Percentiles rank a stretch among this genome's conserved stretches.
phyloP scores from a whole-genome alignment of 306 rosid genomes.

The Prunus mume region DNA sequence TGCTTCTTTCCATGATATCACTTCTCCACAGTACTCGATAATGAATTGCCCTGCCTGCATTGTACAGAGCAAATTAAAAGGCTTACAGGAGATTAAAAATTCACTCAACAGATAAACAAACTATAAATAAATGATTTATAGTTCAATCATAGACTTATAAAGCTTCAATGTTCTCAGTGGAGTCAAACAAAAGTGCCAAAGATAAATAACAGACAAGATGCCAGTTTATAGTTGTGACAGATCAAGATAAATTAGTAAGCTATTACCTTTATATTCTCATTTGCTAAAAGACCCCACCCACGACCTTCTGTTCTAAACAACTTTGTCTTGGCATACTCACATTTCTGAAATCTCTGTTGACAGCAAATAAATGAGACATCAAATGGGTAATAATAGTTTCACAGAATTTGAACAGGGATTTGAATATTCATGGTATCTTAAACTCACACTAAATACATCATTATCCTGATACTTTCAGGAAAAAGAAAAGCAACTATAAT shows the following conservation, averaged over 20 bases:
- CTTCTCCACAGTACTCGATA: constrained; percentile 96
- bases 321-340: constrained; percentile 83
- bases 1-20: constrained; percentile 95
- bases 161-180: not conserved
- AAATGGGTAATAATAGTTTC: constrained; percentile 21
- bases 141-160: not conserved
- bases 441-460: not conserved
- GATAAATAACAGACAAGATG: not conserved
- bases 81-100: not conserved
- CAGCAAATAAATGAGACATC: constrained; percentile 18
- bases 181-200: not conserved
- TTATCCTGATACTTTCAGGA: not conserved
- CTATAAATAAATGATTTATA: not conserved
- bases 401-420: constrained; percentile 11
- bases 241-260: constrained; percentile 8
- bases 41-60: constrained; percentile 73
- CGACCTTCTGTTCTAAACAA: constrained; percentile 85
- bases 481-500: not conserved
- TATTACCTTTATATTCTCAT: constrained; percentile 76
- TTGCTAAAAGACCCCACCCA: constrained; percentile 95
- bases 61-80: constrained; percentile 22
- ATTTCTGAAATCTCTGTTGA: constrained; percentile 83
- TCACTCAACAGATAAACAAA: not conserved
- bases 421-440: constrained; percentile 1
- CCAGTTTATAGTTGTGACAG: constrained; percentile 17